Conservation (phyloP, 108 stramenopile species). For the Nitzschia sp. region DNA sequence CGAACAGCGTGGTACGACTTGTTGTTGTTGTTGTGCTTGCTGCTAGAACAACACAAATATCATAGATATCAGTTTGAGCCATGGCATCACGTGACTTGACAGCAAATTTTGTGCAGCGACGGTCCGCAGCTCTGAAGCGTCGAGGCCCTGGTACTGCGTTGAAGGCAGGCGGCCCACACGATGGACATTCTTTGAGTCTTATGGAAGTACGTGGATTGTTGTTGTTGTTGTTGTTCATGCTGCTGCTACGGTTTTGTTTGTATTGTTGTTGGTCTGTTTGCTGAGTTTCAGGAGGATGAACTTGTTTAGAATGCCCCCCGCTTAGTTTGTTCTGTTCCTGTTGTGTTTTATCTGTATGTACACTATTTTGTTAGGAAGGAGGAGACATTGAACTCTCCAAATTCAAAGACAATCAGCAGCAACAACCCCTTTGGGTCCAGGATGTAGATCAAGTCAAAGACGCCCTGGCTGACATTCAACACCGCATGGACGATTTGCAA, state of each 20-base stretch:
- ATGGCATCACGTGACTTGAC: slow-evolving; percentile 92
- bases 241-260: background rate
- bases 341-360: too few relatives aligned
- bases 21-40: too few relatives aligned
- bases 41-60: too few relatives aligned
- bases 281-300: too few relatives aligned
- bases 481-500: slow-evolving; percentile 78
- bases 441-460: slow-evolving; percentile 82
- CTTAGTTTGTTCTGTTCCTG: too few relatives aligned
- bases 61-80: too few relatives aligned
- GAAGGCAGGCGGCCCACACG: slow-evolving; percentile 35
- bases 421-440: slow-evolving; percentile 80
- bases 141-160: slow-evolving; percentile 33
- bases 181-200: slow-evolving; percentile 46
- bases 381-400: slow-evolving; percentile 46
- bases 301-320: too few relatives aligned
- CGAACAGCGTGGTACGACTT: too few relatives aligned
- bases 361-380: slow-evolving; percentile 48
- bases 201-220: slow-evolving; percentile 26
- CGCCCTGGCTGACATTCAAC: slow-evolving; percentile 71
- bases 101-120: slow-evolving; percentile 69
- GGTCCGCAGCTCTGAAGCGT: slow-evolving; percentile 69
- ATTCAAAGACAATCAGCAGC: slow-evolving; percentile 2
- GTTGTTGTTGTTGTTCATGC: background rate
- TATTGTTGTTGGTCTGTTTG: background rate